Evolutionary conservation across 352 stramenopile genomes (phyloP).

Genomic region (Pythium brachiatum): DNA sequence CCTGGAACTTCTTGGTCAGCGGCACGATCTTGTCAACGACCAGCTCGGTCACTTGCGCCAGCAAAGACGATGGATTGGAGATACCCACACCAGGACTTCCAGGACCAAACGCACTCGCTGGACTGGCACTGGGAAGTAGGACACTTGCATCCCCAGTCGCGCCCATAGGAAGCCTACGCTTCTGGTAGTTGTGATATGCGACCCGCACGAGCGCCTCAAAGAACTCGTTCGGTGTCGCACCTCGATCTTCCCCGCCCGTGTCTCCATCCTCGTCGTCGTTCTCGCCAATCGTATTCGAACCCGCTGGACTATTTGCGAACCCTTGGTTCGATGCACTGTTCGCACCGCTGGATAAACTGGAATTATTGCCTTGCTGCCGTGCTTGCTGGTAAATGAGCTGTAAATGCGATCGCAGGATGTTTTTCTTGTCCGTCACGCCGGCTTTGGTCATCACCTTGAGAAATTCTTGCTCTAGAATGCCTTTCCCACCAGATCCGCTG

Average conservation of each 20-base stretch:
- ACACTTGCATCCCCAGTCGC: neutral
- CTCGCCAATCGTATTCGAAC: neutral
- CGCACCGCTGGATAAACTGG: neutral
- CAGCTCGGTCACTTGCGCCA: constrained; percentile 52
- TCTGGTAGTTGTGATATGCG: constrained; percentile 68
- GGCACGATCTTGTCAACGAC: constrained; percentile 65
- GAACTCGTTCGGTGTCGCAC: constrained; percentile 75
- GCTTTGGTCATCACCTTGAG: constrained; percentile 80
- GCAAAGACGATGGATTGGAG: constrained; percentile 19
- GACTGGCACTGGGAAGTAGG: neutral
- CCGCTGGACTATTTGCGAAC: neutral
- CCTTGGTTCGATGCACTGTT: neutral
- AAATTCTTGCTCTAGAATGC: constrained; percentile 79
- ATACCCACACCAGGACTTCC: constrained; percentile 11
- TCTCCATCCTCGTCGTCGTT: constrained; percentile 33
- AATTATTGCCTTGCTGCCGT: constrained; percentile 3
- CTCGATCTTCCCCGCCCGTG: constrained; percentile 51
- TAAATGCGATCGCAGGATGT: constrained; percentile 68
- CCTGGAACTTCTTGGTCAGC: constrained; percentile 74
- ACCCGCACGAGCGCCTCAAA: constrained; percentile 73
- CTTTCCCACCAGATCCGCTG: constrained; percentile 57
- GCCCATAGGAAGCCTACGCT: constrained; percentile 19
- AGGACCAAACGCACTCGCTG: constrained; percentile 9
- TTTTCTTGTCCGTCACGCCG: constrained; percentile 77
- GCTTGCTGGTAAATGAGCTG: constrained; percentile 75